Base-by-base conservation (phyloP, 1,284 basidiomycete genomes). In the Puccinia coronata region DNA sequence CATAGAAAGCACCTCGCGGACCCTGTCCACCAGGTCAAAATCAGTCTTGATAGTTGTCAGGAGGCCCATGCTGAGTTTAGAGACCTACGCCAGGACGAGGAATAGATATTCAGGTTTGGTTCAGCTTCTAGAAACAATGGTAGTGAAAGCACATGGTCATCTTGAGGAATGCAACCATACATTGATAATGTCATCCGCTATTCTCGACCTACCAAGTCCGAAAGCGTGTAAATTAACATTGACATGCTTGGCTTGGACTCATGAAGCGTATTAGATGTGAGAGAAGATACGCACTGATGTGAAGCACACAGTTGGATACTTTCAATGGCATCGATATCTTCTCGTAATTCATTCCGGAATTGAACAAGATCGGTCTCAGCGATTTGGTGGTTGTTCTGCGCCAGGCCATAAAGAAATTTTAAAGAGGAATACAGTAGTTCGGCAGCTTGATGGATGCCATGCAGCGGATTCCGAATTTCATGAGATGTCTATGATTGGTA, bases 291-390 rank as follows among this genome's bases (percentile, higher is more conserved):
- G 34, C 39, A 80, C 71, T 85, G 84, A 69, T 84, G 84, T 3
- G 81, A 70, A 5, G 84, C 83, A 61, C 84, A 85, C 0, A 85
- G 67, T 14, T 84, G 75, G 36, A 85, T 85, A 0, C 84, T 84
- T 39, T 84, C 84, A 49, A 84, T 83, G 0, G 84, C 83, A 34
- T 85, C 84, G 20, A 83, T 73, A 57, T 85, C 83, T 61, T 85
- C 84, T 25, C 78, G 53, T 74, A 85, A 82, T 73, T 85, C 84
- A 25, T 76, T 51, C 34, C 72, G 69, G 0, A 85, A 67, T 2
- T 39, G 57, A 12, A 82, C 71, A 20, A 85, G 31, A 43, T 80
- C 31, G 28, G 65, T 18, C 16, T 31, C 69, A 36, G 31, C 49
- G 31, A 71, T 43, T 34, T 51, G 53, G 51, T 71, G 53, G 14